Evolutionary conservation across 2,329 filamentous ascomycete species (phyloP).

Genomic region (Botryotinia calthae): DNA sequence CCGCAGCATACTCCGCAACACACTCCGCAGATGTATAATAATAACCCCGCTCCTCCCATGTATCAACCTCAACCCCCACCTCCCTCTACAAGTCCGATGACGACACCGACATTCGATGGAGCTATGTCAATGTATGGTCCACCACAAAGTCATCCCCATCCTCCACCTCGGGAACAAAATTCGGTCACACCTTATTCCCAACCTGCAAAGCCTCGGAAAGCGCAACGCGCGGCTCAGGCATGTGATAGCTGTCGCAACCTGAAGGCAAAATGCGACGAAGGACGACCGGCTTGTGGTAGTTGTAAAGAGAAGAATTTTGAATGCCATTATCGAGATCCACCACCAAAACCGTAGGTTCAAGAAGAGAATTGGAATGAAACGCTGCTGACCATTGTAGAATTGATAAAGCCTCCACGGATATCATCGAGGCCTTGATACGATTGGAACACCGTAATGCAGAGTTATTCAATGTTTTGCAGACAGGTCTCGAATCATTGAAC

Average conservation of each 20-base stretch:
- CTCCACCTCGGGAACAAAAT: slow-evolving; percentile 30
- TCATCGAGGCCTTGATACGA: slow-evolving; percentile 48
- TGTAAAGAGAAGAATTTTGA: slow-evolving; percentile 82
- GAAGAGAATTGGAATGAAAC: slow-evolving; percentile 26
- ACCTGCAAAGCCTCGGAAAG: slow-evolving; percentile 29
- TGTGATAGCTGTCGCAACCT: slow-evolving; percentile 86
- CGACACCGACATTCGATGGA: slow-evolving; percentile 24
- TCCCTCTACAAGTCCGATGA: slow-evolving; percentile 34
- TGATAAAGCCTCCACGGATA: slow-evolving; percentile 60
- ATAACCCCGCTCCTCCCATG: slow-evolving; percentile 25
- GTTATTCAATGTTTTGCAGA: slow-evolving; percentile 13
- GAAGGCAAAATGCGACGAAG: slow-evolving; percentile 91
- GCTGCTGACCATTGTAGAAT: slow-evolving; percentile 34
- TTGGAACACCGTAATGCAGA: slow-evolving; percentile 23
- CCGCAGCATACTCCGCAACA: slow-evolving; percentile 18
- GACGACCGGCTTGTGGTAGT: slow-evolving; percentile 70
- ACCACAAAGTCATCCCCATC: slow-evolving; percentile 23
- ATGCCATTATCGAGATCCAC: slow-evolving; percentile 87
- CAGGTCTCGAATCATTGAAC: slow-evolving; percentile 24
- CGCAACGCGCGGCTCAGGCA: slow-evolving; percentile 55
- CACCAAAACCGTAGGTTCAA: slow-evolving; percentile 79
- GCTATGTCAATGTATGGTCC: slow-evolving; percentile 25
- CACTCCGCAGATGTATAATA: slow-evolving; percentile 12
- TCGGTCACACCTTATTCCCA: slow-evolving; percentile 17
- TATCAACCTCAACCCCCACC: slow-evolving; percentile 28